Percentiles rank a stretch among this genome's conserved stretches.
These are phyloP conservation scores for Vicia villosa DNA, from an alignment of 306 rosid genomes.

Conservation along the genomic window DNA sequence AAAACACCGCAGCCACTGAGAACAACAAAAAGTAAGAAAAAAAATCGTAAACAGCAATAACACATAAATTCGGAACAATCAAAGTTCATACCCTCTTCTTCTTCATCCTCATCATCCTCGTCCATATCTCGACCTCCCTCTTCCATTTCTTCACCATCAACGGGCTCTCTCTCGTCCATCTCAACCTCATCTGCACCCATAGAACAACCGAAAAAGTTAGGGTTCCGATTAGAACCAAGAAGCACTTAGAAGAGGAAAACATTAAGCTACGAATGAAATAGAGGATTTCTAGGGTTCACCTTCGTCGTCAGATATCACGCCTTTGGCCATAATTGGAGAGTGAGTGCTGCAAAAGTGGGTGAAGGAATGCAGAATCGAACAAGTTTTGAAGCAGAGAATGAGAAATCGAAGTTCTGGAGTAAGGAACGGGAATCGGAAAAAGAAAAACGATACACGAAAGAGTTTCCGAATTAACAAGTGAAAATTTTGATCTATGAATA, in stretches of 20 bases:
- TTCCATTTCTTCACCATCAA: constrained; percentile 55
- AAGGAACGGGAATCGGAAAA: too few relatives aligned
- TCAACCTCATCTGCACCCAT: constrained; percentile 71
- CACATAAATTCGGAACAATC: background rate
- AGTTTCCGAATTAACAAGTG: too few relatives aligned
- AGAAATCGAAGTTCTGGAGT: too few relatives aligned
- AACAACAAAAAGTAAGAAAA: background rate
- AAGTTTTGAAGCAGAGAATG: background rate
- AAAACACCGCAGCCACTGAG: constrained; percentile 6
- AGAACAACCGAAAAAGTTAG: constrained; percentile 38
- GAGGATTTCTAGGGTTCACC: constrained; percentile 49
- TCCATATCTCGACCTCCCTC: constrained; percentile 45
- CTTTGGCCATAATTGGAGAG: constrained; percentile 39
- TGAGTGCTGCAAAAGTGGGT: background rate
- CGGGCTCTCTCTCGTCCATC: constrained; percentile 71
- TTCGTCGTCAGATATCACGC: constrained; percentile 63
- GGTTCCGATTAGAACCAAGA: background rate
- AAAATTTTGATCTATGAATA: too few relatives aligned
- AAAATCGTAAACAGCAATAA: background rate
- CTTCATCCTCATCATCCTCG: constrained; percentile 69
- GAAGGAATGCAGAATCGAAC: background rate
- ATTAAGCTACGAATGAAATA: background rate
- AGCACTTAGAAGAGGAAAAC: background rate
- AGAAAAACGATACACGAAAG: too few relatives aligned
- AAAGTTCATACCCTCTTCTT: constrained; percentile 72